A percentile compares a stretch with the other conserved stretches of the same genome.
phyloP scores from a whole-genome alignment of 2,329 filamentous ascomycete genomes.

The Trichophaea hybrida region DNA sequence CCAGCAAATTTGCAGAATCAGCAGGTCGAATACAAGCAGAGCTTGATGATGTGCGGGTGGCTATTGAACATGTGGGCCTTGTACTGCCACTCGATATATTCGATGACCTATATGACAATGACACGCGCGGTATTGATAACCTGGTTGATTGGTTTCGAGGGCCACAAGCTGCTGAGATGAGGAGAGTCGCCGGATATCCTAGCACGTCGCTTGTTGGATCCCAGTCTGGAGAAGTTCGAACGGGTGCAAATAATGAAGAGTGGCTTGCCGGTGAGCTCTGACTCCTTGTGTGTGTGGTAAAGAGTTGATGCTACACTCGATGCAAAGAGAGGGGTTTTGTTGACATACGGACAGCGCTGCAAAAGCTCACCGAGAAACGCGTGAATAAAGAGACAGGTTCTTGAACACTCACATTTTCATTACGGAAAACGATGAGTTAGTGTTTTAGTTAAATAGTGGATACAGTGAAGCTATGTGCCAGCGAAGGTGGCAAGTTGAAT shows the following conservation, averaged over 20 bases:
- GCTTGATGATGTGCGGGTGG: constrained; percentile 23
- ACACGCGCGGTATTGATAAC: constrained; percentile 20
- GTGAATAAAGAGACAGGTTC: too few species aligned
- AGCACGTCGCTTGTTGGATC: not conserved
- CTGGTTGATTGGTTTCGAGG: constrained; percentile 23
- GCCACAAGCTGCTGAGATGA: constrained; percentile 5
- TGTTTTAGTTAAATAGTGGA: too few species aligned
- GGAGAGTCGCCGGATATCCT: constrained; percentile 6
- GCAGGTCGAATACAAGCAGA: constrained; percentile 23
- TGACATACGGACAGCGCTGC: too few species aligned
- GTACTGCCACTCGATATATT: constrained; percentile 25
- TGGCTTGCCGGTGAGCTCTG: constrained; percentile 17
- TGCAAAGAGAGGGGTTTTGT: too few species aligned
- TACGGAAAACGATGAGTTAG: too few species aligned
- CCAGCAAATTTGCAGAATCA: constrained; percentile 24
- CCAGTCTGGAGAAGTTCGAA: not conserved
- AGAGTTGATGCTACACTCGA: too few species aligned
- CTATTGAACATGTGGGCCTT: constrained; percentile 26
- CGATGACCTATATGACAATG: constrained; percentile 15
- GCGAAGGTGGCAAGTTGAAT: too few species aligned
- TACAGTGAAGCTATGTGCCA: too few species aligned
- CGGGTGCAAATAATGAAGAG: constrained; percentile 14
- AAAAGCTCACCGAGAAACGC: too few species aligned
- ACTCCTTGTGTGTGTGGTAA: too few species aligned
- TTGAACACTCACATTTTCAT: too few species aligned